Conservation (phyloP, 1,284 basidiomycete genomes). For the Tilletia horrida region DNA sequence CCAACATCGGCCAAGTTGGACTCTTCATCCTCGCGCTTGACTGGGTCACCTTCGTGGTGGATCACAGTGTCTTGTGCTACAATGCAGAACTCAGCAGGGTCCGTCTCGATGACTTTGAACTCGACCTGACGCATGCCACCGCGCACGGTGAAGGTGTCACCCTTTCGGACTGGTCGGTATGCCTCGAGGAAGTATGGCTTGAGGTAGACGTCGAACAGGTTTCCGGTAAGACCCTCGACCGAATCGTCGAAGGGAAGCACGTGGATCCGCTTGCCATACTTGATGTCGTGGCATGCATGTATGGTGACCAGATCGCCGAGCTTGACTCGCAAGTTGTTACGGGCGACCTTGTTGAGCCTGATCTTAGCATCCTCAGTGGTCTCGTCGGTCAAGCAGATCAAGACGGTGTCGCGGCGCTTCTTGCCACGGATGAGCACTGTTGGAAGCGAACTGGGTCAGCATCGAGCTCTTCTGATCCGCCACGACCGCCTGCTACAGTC, state of each 20-base stretch:
- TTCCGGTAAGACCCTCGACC: slow-evolving; percentile 90
- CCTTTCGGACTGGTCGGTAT: slow-evolving; percentile 89
- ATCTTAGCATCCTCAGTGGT: slow-evolving; percentile 97
- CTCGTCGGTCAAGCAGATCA: slow-evolving; percentile 91
- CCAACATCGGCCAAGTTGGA: slow-evolving; percentile 93
- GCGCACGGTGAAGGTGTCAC: slow-evolving; percentile 97
- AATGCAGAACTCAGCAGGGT: slow-evolving; percentile 92
- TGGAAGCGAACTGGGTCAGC: background rate
- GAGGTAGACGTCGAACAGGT: slow-evolving; percentile 97
- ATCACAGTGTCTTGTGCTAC: slow-evolving; percentile 96
- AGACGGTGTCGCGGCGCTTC: slow-evolving; percentile 83
- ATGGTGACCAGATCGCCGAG: slow-evolving; percentile 93
- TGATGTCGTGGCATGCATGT: slow-evolving; percentile 94
- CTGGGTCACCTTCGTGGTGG: slow-evolving; percentile 95
- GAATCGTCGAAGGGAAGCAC: slow-evolving; percentile 98
- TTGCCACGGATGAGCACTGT: slow-evolving; percentile 64
- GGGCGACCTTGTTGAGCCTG: slow-evolving; percentile 95
- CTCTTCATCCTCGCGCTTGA: slow-evolving; percentile 98
- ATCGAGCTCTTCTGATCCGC: background rate
- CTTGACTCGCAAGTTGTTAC: slow-evolving; percentile 96
- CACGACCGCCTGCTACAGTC: background rate
- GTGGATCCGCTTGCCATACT: slow-evolving; percentile 97
- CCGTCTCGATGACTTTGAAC: slow-evolving; percentile 91
- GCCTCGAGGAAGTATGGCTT: slow-evolving; percentile 99
- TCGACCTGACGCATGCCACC: slow-evolving; percentile 74